Base-by-base conservation (phyloP, 1,284 basidiomycete species). In the Inonotus hispidus region DNA sequence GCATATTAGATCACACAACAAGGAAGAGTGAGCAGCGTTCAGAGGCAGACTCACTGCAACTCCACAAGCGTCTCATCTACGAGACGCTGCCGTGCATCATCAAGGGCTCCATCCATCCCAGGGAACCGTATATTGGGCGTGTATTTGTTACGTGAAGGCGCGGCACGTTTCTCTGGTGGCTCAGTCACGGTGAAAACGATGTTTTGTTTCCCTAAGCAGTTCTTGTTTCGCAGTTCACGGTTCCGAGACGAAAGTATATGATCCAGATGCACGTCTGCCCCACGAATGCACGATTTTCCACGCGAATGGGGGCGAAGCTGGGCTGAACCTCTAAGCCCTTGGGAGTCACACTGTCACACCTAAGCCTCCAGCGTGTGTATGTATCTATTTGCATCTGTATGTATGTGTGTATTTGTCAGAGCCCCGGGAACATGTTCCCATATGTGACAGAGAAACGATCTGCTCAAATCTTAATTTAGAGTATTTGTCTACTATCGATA, bases 41-140 rank as follows among this genome's bases (percentile, higher is more conserved):
- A 7, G 38, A 61, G 16, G 35, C 11, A 39, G n/a, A 65, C 66
- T 64, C 60, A 68, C 67, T 63, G 53, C 29, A 67, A 41, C 55
- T 66, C 63, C 19, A 65, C 53, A 3, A 66, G 62, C 53, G 65
- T 65, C 56, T 67, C 65, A 27, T 67, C 65, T 14, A 67, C 63
- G 11, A 68, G 60, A 13, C 29, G 21, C 19, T 53, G 47, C 21
- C 55, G 45, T 23, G 49, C 56, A 53, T 45, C 47, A 21, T 53
- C 29, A 32, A 25, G 25, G 41, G 41, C 35, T 25, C 35, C 29
- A 8, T 52, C 45, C 58, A 60, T 60, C 35, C 11, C 23, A 32
- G 38, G n/a, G 8, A 19, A 38, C 35, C 39, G 11, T 5, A 6
- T 19, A 14, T 10, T 29, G 19, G 29, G n/a, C n/a, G 6, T 19